A percentile compares a stretch with the other conserved stretches of the same genome.
phyloP scores from a whole-genome alignment of 179 eudicot species.

The Beta corolliflora region DNA sequence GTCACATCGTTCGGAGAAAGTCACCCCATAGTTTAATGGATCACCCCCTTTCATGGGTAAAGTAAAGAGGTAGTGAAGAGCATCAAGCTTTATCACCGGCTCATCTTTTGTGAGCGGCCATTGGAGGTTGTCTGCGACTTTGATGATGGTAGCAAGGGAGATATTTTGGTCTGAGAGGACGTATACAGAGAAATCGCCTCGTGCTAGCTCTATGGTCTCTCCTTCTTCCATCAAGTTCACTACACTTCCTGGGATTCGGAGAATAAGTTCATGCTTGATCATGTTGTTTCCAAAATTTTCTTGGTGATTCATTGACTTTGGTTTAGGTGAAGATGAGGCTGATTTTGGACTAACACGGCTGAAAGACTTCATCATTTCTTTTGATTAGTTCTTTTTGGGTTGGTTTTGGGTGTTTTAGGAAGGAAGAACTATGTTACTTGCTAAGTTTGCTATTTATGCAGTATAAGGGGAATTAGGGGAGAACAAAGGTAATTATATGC shows the following conservation, averaged over 20 bases:
- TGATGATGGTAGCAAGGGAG: conserved; percentile 62
- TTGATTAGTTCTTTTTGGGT: not conserved
- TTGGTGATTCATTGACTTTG: conserved; percentile 9
- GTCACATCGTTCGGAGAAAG: conserved; percentile 40
- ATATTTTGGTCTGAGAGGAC: conserved; percentile 53
- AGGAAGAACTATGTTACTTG: not conserved
- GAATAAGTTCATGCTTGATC: conserved; percentile 54
- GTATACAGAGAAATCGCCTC: conserved; percentile 56
- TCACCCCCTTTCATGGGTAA: conserved; percentile 59
- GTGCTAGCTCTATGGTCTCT: conserved; percentile 63
- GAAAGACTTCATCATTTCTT: conserved; percentile 16
- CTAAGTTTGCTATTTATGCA: not conserved
- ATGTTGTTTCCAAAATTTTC: conserved; percentile 8
- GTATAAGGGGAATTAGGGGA: not conserved
- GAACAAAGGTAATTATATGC: not conserved
- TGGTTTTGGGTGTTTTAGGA: not conserved
- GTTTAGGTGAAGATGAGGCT: conserved; percentile 10
- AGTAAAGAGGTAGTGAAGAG: conserved; percentile 69
- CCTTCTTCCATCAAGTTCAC: conserved; percentile 80
- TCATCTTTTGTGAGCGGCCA: conserved; percentile 97
- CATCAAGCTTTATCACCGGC: conserved; percentile 84
- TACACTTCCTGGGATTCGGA: conserved; percentile 63
- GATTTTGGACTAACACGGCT: conserved; percentile 3
- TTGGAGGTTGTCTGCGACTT: conserved; percentile 68
- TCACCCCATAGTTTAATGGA: conserved; percentile 79